A percentile compares a stretch with the other conserved stretches of the same genome.
These are phyloP conservation scores for Lactarius vividus DNA, from an alignment of 768 basidiomycete species.

Conservation along the genomic window DNA sequence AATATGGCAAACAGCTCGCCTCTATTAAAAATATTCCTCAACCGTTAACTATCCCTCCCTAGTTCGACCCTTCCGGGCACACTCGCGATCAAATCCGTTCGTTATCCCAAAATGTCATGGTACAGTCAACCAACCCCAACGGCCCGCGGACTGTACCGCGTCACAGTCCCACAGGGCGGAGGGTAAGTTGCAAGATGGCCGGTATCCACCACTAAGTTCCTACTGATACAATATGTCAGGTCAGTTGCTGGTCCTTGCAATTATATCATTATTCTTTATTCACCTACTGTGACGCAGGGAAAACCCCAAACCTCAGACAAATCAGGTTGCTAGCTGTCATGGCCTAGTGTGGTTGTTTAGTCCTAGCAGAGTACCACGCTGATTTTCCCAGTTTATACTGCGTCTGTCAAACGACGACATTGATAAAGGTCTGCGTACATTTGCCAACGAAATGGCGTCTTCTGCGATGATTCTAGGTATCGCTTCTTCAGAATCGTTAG, in stretches of 20 bases:
- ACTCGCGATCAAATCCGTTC: slow-evolving; percentile 64
- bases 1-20: slow-evolving; percentile 41
- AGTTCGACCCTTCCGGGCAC: slow-evolving; percentile 71
- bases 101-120: no score
- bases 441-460: slow-evolving; percentile 91
- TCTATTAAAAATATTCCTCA: neutral
- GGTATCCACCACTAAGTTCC: neutral
- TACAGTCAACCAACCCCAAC: no score
- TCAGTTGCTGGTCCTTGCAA: slow-evolving; percentile 23
- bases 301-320: slow-evolving; percentile 80
- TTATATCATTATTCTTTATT: neutral
- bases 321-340: slow-evolving; percentile 78
- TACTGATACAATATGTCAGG: slow-evolving; percentile 55
- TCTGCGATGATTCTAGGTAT: slow-evolving; percentile 89
- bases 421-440: slow-evolving; percentile 88
- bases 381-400: slow-evolving; percentile 3
- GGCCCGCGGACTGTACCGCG: no score
- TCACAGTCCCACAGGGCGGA: slow-evolving; percentile 57
- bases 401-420: slow-evolving; percentile 91
- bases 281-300: slow-evolving; percentile 53
- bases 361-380: slow-evolving; percentile 93
- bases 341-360: slow-evolving; percentile 88
- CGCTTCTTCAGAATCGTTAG: slow-evolving; percentile 61
- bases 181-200: slow-evolving; percentile 50
- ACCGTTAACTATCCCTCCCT: neutral